Conservation (phyloP, 768 basidiomycete species). For the Lactifluus echinatus region DNA sequence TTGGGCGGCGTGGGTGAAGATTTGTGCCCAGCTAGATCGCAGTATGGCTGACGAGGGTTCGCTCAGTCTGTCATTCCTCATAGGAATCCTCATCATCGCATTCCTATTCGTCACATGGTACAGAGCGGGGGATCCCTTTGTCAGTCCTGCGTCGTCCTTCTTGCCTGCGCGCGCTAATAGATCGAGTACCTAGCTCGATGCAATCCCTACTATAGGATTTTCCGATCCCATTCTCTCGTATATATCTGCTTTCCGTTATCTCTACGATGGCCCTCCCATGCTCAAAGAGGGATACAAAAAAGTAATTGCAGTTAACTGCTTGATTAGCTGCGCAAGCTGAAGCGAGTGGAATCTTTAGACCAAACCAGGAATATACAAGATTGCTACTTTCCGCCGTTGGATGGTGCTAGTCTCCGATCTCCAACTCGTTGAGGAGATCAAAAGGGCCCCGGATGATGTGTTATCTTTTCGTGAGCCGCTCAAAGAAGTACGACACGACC, state of each 20-base stretch:
- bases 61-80: neutral
- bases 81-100: neutral
- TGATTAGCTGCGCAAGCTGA: neutral
- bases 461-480: conserved; percentile 29
- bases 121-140: neutral
- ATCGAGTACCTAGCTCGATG: neutral
- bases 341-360: conserved; percentile 19
- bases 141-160: neutral
- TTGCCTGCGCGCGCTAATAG: neutral
- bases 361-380: conserved; percentile 27
- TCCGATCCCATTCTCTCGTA: conserved; percentile 25
- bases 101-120: neutral
- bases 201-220: conserved; percentile 27
- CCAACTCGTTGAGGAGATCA: conserved; percentile 33
- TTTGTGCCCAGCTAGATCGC: conserved; percentile 16
- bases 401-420: conserved; percentile 29
- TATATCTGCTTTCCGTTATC: conserved; percentile 1
- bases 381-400: conserved; percentile 30
- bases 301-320: neutral
- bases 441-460: conserved; percentile 31
- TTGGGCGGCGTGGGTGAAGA: too few relatives aligned
- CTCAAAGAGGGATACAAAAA: conserved; percentile 5
- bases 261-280: neutral
- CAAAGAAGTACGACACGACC: conserved; percentile 31
- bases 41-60: neutral